A percentile compares a stretch with the other conserved stretches of the same genome.
Evolutionary conservation across 768 basidiomycete species (phyloP).

Genomic region (Amanita molliuscula): DNA sequence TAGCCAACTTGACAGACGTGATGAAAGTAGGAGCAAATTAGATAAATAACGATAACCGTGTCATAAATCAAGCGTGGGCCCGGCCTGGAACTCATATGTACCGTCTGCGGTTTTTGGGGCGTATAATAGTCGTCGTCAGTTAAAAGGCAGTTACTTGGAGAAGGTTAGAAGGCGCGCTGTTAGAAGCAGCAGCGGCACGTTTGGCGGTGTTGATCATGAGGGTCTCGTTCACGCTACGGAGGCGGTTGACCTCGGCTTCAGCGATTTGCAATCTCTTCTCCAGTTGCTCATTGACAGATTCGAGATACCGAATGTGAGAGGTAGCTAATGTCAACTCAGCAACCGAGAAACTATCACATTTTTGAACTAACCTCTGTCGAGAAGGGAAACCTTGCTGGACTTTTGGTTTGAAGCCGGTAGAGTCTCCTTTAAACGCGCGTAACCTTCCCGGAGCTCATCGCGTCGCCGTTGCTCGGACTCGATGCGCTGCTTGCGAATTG

Average conservation of each 20-base stretch:
- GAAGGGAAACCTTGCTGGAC: conserved; percentile 83
- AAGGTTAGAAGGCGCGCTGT: conserved; percentile 6
- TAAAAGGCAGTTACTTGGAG: conserved; percentile 13
- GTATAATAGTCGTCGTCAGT: conserved; percentile 1
- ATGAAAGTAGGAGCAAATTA: conserved; percentile 29
- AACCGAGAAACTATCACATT: not conserved
- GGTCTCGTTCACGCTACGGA: conserved; percentile 80
- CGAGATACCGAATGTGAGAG: conserved; percentile 79
- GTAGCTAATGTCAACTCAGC: conserved; percentile 39
- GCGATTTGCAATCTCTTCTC: conserved; percentile 70
- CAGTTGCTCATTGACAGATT: conserved; percentile 66
- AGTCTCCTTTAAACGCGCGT: conserved; percentile 82
- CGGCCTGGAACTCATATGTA: conserved; percentile 35
- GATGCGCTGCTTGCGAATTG: conserved; percentile 86
- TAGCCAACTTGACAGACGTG: conserved; percentile 18
- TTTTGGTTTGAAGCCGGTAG: conserved; percentile 88
- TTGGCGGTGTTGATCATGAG: conserved; percentile 80
- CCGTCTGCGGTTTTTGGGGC: conserved; percentile 18
- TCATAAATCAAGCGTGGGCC: conserved; percentile 46
- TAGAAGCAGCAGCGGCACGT: conserved; percentile 40
- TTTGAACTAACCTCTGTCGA: conserved; percentile 67
- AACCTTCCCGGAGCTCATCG: conserved; percentile 89
- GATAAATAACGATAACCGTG: conserved; percentile 33
- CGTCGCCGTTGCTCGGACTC: conserved; percentile 89
- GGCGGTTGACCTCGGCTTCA: conserved; percentile 72